Base-by-base conservation (phyloP, 2,329 filamentous ascomycete species). In the Aspergillus sp. region DNA sequence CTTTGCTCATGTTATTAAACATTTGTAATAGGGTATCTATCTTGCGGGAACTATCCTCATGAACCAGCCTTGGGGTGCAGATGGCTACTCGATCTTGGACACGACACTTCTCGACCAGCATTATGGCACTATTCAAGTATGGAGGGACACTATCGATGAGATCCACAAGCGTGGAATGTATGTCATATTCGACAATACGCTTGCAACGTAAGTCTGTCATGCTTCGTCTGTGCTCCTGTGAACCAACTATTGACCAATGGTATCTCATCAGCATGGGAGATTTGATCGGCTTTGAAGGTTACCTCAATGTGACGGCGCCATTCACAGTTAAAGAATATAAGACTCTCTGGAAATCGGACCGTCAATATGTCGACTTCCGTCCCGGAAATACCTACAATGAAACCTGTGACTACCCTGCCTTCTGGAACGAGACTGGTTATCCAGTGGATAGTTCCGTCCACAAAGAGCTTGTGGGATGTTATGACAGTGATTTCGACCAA, bases 91-190 rank as follows among this genome's bases (percentile, higher is more conserved):
- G 51, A 81, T 86, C 15, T 73, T 87, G 30, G 87, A 89, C 64
- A 81, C 87, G 36, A 88, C 86, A 0, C 78, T 88, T 27, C 78
- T 89, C 15, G 87, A 89, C 67, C 79, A 82, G 49, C 87, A 89
- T 68, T 85, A 84, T 63, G 87, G 86, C 17, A 82, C 80, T 53
- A 83, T 89, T 57, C 72, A 82, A 17, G 75, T 80, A 57, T 89
- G 86, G 85, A 82, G 85, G 66, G 72, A 77, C 49, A 81, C 82
- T 2, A 83, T 89, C 55, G 75, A 81, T 8, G 85, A 85, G 51
- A 86, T 89, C n/a, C 87, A 89, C 66, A 72, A 73, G 2, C 79
- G 84, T 30, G 83, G 80, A 56, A 89, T 89, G 86, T 88, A 88
- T 74, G 84, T 89, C 42, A 76, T 89, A 32, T 73, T 89, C 61